Conservation (phyloP, 768 basidiomycete species). For the Pisolithus orientalis region DNA sequence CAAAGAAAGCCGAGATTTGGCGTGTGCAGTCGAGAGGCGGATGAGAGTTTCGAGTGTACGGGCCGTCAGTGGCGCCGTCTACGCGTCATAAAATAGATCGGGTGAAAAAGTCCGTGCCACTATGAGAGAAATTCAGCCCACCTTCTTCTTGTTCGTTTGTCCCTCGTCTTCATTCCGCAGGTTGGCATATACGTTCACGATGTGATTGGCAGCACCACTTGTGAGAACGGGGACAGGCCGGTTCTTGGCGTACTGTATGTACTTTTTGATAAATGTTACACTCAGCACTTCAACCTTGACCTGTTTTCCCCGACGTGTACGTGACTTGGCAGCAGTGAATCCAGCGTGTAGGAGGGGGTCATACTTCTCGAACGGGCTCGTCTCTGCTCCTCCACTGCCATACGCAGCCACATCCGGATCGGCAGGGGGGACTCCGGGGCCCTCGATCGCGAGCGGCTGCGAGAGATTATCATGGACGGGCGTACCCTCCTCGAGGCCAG, state of each 20-base stretch:
- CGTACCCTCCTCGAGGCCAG: slow-evolving; percentile 94
- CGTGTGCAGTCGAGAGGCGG: slow-evolving; percentile 96
- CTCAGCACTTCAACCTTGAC: slow-evolving; percentile 77
- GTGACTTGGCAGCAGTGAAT: slow-evolving; percentile 43
- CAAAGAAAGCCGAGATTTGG: slow-evolving; percentile 84
- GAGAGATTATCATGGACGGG: slow-evolving; percentile 83
- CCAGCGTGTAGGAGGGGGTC: slow-evolving; percentile 93
- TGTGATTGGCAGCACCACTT: slow-evolving; percentile 90
- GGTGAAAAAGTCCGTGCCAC: neutral
- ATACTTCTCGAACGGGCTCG: slow-evolving; percentile 89
- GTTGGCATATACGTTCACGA: slow-evolving; percentile 86
- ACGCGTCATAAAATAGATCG: slow-evolving; percentile 8
- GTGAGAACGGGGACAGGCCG: slow-evolving; percentile 80
- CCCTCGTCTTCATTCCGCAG: slow-evolving; percentile 87
- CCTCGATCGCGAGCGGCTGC: slow-evolving; percentile 85
- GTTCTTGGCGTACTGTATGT: slow-evolving; percentile 95
- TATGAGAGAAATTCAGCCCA: slow-evolving; percentile 21
- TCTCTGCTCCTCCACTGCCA: slow-evolving; percentile 24
- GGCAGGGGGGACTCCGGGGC: slow-evolving; percentile 42
- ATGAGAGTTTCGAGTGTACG: slow-evolving; percentile 98
- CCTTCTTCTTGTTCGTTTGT: slow-evolving; percentile 82
- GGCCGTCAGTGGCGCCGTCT: slow-evolving; percentile 97
- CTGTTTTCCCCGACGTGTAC: slow-evolving; percentile 55
- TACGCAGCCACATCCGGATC: slow-evolving; percentile 26
- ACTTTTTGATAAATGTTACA: slow-evolving; percentile 95